Evolutionary conservation across 2,329 filamentous ascomycete species (phyloP).

Genomic region (Dactylellina leptospora): DNA sequence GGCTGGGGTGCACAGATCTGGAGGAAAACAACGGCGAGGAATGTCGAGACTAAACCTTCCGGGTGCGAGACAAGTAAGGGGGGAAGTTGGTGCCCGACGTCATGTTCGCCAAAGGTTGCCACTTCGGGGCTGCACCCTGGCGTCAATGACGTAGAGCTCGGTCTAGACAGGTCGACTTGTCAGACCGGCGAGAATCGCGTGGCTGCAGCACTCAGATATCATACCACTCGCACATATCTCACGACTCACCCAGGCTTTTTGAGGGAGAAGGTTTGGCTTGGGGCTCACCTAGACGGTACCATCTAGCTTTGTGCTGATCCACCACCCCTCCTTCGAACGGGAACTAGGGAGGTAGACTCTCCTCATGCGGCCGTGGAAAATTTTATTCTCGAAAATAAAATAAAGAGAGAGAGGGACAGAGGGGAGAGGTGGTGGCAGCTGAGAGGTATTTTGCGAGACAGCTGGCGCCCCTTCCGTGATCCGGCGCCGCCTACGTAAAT

Average conservation of each 20-base stretch:
- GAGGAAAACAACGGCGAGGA: no score
- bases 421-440: no score
- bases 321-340: no score
- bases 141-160: background rate
- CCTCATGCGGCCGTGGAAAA: no score
- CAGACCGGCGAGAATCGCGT: background rate
- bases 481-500: constrained; percentile 10
- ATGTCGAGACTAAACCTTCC: constrained; percentile 1
- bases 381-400: no score
- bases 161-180: background rate
- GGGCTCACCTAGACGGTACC: no score
- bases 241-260: no score
- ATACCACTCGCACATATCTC: constrained; percentile 14
- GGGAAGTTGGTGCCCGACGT: background rate
- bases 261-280: no score
- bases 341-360: no score
- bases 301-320: no score
- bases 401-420: no score
- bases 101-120: constrained; percentile 2
- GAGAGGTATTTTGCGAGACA: background rate
- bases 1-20: background rate
- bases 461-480: background rate
- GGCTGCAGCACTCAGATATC: constrained; percentile 8
- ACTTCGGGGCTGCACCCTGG: background rate
- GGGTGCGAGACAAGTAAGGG: background rate